These are phyloP conservation scores for Talaromyces wortmannii DNA, from an alignment of 495 filamentous ascomycete genomes.

Conservation along the genomic window DNA sequence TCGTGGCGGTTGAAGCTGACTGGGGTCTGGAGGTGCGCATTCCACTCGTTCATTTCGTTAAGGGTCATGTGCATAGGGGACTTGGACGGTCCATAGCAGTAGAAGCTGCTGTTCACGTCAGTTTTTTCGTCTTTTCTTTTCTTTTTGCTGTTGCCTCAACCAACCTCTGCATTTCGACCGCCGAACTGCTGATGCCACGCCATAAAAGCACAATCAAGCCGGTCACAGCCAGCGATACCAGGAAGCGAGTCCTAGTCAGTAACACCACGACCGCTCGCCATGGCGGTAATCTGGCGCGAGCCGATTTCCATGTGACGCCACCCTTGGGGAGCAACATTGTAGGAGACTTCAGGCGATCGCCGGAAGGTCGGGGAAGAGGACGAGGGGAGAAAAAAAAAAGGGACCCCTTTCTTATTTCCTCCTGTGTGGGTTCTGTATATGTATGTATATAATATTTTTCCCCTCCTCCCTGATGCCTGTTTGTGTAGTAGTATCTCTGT, in stretches of 20 bases:
- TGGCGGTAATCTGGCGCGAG: slow-evolving; percentile 74
- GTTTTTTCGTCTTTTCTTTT: neutral
- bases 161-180: slow-evolving; percentile 88
- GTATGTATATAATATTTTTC: too few species aligned
- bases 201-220: slow-evolving; percentile 80
- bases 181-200: slow-evolving; percentile 76
- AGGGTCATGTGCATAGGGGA: slow-evolving; percentile 88
- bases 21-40: slow-evolving; percentile 79
- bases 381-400: too few species aligned
- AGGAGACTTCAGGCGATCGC: too few species aligned
- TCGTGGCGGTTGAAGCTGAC: slow-evolving; percentile 94
- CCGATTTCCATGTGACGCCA: slow-evolving; percentile 88
- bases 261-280: slow-evolving; percentile 71
- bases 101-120: slow-evolving; percentile 58
- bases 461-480: too few species aligned
- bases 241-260: slow-evolving; percentile 70
- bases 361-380: too few species aligned
- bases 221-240: slow-evolving; percentile 65
- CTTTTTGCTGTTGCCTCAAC: slow-evolving; percentile 10
- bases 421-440: too few species aligned
- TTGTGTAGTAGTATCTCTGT: too few species aligned
- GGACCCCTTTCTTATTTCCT: too few species aligned
- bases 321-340: slow-evolving; percentile 78
- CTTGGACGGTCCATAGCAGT: slow-evolving; percentile 92
- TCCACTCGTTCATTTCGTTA: slow-evolving; percentile 87